A percentile compares a stretch with the other conserved stretches of the same genome.
Conservation (phyloP, 163 green algal species). For the Coccomyxa subellipsoidea region DNA sequence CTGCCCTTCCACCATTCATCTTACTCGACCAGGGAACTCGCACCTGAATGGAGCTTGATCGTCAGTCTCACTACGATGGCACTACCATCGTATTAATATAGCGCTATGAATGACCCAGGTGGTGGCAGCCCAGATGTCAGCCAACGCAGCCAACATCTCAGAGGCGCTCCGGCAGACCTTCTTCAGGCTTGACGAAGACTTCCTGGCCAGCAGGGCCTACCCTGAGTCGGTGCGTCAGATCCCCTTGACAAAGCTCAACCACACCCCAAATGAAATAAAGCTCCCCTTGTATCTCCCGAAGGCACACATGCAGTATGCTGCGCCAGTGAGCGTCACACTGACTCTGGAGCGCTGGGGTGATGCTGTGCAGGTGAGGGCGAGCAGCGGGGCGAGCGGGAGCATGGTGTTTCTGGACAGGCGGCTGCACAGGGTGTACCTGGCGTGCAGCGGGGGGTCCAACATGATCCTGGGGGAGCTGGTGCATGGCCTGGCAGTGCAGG, state of each 20-base stretch:
- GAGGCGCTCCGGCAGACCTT: background rate
- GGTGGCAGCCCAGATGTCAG: background rate
- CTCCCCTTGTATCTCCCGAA: background rate
- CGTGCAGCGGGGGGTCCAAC: background rate
- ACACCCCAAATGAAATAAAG: background rate
- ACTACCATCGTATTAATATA: too few relatives aligned
- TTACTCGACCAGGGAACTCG: background rate
- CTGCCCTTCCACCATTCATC: background rate
- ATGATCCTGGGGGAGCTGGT: background rate
- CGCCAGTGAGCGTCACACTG: background rate
- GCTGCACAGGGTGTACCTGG: background rate
- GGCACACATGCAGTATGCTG: background rate
- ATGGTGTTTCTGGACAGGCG: background rate
- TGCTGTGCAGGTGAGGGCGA: background rate
- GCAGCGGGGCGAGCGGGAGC: background rate
- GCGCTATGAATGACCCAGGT: too few relatives aligned
- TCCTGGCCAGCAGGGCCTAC: background rate
- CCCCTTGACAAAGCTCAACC: too few relatives aligned
- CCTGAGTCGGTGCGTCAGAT: background rate
- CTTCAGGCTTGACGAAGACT: background rate
- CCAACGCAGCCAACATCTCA: background rate
- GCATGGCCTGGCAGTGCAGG: conserved; percentile 3
- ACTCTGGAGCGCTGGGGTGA: background rate
- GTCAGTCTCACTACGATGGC: too few relatives aligned
- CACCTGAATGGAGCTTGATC: too few relatives aligned